Base-by-base conservation (phyloP, 345 rosid genomes). In the Sisymbrium irio region DNA sequence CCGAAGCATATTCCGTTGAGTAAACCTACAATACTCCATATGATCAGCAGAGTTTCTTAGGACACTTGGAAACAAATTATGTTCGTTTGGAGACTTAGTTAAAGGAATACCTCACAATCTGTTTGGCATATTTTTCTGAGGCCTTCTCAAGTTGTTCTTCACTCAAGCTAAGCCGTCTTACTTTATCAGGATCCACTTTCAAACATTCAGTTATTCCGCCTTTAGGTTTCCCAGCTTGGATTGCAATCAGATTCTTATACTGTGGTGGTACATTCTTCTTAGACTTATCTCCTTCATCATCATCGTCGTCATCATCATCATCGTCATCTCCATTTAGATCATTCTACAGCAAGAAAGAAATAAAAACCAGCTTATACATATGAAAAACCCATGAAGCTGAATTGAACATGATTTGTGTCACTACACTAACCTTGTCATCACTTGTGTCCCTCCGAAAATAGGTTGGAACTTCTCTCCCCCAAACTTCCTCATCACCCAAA, bases 1-100 rank as follows among this genome's bases (percentile, higher is more conserved):
- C 77, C 98, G 81, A 10, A 93, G 89, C 51, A 93, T 65, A 67
- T 93, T 93, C 72, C 85, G 61, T 73, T 89, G 98, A 11, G 98
- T 94, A 74, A 94, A 94, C 73, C 98, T 93, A 67, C 36, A 72
- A 69, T 54, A 77, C 40, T 58, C 27, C 69, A 69, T n/a, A n/a
- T 72, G 73, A 67, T 46, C 32, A 79, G 72, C 55, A 82, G 22
- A 71, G 41, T 19, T 58, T 37, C 55, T 51, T 35, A 2, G 2
- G 4, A 44, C 12, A 68, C 28, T 14, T 32, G 20, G 20, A 71
- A 57, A 58, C 42, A 4, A 9, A 11, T 53, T 10, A 63, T 42
- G 32, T 17, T 35, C 20, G 19, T 59, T 18, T 55, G 33, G 6
- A 58, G 11, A 71, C 42, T 1, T 44, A 7, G 50, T 37, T 2